Base-by-base conservation (phyloP, 1,284 basidiomycete genomes). In the Cryptococcus floricola region DNA sequence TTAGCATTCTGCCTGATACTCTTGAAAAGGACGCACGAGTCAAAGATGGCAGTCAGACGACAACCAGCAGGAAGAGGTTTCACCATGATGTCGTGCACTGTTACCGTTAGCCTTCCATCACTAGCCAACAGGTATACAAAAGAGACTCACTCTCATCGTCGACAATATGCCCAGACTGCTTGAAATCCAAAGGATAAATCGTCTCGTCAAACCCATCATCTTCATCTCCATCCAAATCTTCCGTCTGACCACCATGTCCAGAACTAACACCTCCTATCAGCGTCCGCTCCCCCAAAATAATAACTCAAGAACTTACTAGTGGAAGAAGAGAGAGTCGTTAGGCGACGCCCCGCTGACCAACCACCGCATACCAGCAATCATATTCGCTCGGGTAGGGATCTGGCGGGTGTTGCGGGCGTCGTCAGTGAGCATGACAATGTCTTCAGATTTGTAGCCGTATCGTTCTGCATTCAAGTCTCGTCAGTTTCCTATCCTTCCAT, bases 251-350 rank as follows among this genome's bases (percentile, higher is more conserved):
- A 14, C 91, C 91, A 65, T 94, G 91, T 9, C 91, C 90, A 1
- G 75, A 77, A 58, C 72, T 75, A 34, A 27, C n/a, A 10, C 10
- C 31, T 34, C 8, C 18, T 23, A 23, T 19, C 4, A 51, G 38
- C 39, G 5, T 13, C 8, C 39, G 14, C 28, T 42, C 18, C 4
- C 50, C 9, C 14, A 13, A 18, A 16, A 10, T 3, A 3, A 39
- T 18, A 34, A n/a, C 14, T 13, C 14, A 5, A 19, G 25, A 5
- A 63, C 70, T 58, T 34, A 73, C 68, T 76, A 77, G 69, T 95
- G 92, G 83, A 95, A 93, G 81, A 95, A 95, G 28, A 96, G 79
- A 0, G 90, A 85, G 68, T 96, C 93, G 65, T 95, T 87, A 0
- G 88, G 85, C 51, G 80, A 77, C 16, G 91, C 92, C 61, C 81